Percentiles rank a stretch among this genome's conserved stretches.
Evolutionary conservation across 1,139 yeast species (phyloP).

Genomic region (Sugiyamaella castrensis): DNA sequence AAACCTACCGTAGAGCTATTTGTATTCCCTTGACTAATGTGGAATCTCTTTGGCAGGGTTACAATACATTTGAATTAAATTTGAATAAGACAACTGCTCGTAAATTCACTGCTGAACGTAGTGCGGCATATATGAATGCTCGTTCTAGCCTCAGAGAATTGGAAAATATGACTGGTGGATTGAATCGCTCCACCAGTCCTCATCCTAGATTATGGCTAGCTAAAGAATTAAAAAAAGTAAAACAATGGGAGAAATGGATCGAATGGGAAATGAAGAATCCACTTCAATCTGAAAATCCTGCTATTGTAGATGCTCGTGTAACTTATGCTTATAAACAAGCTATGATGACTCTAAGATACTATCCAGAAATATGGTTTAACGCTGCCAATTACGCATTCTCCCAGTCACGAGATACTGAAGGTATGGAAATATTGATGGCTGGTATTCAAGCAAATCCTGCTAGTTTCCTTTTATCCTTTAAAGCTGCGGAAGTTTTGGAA

Average conservation of each 20-base stretch:
- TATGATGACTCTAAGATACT: conserved; percentile 59
- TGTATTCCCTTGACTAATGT: conserved; percentile 65
- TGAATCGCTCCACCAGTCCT: conserved; percentile 44
- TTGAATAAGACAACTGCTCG: conserved; percentile 75
- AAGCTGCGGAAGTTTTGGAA: conserved; percentile 70
- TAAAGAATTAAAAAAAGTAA: conserved; percentile 41
- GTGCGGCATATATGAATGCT: conserved; percentile 87
- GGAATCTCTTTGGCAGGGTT: conserved; percentile 77
- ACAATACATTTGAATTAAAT: conserved; percentile 80
- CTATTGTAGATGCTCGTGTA: conserved; percentile 55
- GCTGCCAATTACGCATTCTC: conserved; percentile 42
- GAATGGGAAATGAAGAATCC: conserved; percentile 75
- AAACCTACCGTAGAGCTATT: conserved; percentile 67
- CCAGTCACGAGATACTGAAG: conserved; percentile 26
- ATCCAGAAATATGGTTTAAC: conserved; percentile 85
- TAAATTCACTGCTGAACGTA: conserved; percentile 77
- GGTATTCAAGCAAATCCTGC: conserved; percentile 67
- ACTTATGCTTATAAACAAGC: conserved; percentile 74
- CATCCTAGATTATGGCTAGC: conserved; percentile 35
- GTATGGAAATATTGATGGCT: conserved; percentile 46
- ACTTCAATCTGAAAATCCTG: conserved; percentile 49
- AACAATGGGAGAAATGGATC: conserved; percentile 72
- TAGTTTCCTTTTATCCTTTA: conserved; percentile 65
- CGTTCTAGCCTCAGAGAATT: conserved; percentile 76
- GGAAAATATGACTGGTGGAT: conserved; percentile 51